Evolutionary conservation across 2,329 filamentous ascomycete species (phyloP).

Genomic region (Phoma herbarum): DNA sequence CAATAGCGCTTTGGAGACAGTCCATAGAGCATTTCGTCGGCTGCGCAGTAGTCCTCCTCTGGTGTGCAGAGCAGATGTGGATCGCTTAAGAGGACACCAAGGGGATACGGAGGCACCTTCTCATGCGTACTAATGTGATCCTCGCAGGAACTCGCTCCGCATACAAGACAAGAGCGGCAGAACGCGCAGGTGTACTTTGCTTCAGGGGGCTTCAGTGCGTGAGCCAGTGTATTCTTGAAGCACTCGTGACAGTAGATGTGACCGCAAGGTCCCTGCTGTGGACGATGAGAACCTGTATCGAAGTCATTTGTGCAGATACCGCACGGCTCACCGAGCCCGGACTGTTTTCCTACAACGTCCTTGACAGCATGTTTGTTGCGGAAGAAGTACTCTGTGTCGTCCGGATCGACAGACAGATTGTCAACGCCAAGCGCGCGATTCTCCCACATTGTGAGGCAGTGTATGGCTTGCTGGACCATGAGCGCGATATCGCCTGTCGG

Average conservation of each 20-base stretch:
- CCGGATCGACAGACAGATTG: slow-evolving; percentile 10
- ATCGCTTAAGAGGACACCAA: background rate
- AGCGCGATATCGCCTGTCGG: background rate
- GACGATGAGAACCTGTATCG: background rate
- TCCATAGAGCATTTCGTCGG: background rate
- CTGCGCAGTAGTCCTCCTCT: background rate
- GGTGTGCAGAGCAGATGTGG: background rate
- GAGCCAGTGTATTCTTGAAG: background rate
- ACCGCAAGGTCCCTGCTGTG: slow-evolving; percentile 7
- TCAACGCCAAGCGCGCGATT: background rate
- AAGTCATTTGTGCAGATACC: slow-evolving; percentile 12
- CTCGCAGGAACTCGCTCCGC: background rate
- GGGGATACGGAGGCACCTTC: background rate
- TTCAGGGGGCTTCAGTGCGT: background rate
- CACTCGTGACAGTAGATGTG: slow-evolving; percentile 8
- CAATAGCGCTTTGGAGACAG: slow-evolving; percentile 8
- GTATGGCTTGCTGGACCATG: background rate
- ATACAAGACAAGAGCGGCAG: slow-evolving; percentile 11
- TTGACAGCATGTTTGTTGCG: background rate
- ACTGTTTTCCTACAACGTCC: background rate
- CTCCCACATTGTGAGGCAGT: background rate
- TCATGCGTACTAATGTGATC: background rate
- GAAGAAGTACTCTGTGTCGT: slow-evolving; percentile 12
- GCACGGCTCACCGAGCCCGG: background rate
- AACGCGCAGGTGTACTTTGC: background rate